Evolutionary conservation across 352 stramenopile genomes (phyloP), one percentile per base, ranked within the genome.

Genomic region (Phytophthora pseudosyringae): DNA sequence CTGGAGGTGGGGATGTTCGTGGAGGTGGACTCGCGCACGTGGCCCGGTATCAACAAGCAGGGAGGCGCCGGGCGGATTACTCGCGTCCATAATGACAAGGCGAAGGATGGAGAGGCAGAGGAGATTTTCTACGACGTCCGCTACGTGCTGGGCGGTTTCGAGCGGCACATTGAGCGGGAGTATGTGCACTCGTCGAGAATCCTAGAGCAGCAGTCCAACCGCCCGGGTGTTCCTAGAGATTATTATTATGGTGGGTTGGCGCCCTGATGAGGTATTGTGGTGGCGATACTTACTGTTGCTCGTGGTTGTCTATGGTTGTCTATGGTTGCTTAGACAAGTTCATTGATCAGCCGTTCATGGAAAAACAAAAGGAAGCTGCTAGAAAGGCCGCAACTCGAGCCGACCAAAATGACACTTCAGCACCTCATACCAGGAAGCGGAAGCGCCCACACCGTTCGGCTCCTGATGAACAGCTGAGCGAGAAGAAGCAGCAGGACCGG

Each of bases 1-100:
- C 60, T 89, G 15, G 51, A 78, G 11, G 70, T 81, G 7, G 79
- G 83, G 10, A 76, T 73, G 16, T 16, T 86, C 1, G 78, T 91
- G 31, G 69, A 87, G 29, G 84, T 93, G 45, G 79, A 89, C 9
- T 76, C 80, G 41, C 83, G 88, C 0, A 96, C 88, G 26, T 95
- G 88, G 88, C 88, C 88, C 5, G 86, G 88, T 0, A 96, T 96
- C 59, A 96, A 96, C 59, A 96, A 96, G 48, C 77, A 75, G 12
- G 88, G 88, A 49, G 88, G 88, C 13, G 71, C 86, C 0, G 88
- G 83, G 3, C 82, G 80, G 31, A 70, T 96, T 35, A 70, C 65
- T 4, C 70, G 64, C 1, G 69, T 93, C 1, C 61, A 88, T 44
- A 50, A 51, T 16, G 81, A 89, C 6, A 48, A 21, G 0, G 46